These are phyloP conservation scores for Tricholomella constricta DNA, from an alignment of 768 basidiomycete species.

Conservation along the genomic window DNA sequence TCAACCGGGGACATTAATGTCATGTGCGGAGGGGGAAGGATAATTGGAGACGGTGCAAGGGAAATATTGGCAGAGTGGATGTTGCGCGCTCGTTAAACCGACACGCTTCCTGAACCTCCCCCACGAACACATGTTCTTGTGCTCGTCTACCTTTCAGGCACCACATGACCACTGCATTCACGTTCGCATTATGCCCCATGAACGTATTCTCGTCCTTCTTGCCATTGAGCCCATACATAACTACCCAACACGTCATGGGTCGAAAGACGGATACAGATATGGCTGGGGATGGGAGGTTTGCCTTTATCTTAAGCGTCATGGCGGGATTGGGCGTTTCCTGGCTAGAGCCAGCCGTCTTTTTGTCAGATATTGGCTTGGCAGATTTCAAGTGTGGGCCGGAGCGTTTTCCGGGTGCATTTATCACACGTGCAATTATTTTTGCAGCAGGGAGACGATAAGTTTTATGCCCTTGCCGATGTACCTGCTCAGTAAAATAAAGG, in stretches of 20 bases:
- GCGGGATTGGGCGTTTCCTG: neutral
- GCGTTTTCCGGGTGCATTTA: slow-evolving; percentile 37
- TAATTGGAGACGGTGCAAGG: slow-evolving; percentile 71
- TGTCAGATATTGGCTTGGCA: neutral
- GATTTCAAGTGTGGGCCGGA: too few relatives aligned
- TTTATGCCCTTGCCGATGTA: slow-evolving; percentile 26
- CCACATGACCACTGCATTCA: slow-evolving; percentile 21
- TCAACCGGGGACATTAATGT: slow-evolving; percentile 25
- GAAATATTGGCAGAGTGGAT: slow-evolving; percentile 71
- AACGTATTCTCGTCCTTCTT: slow-evolving; percentile 28
- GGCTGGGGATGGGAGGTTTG: slow-evolving; percentile 8
- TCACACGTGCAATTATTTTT: slow-evolving; percentile 51
- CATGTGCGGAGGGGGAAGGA: slow-evolving; percentile 54
- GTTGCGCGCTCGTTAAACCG: slow-evolving; percentile 45
- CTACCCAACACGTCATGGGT: slow-evolving; percentile 32
- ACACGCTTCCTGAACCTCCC: slow-evolving; percentile 33
- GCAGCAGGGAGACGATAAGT: slow-evolving; percentile 38
- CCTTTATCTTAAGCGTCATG: slow-evolving; percentile 7
- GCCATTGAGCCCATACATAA: slow-evolving; percentile 32
- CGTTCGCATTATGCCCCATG: slow-evolving; percentile 19
- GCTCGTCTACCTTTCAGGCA: neutral
- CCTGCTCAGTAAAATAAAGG: slow-evolving; percentile 16
- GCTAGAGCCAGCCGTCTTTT: neutral
- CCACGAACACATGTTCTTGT: slow-evolving; percentile 28
- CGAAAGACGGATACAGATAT: slow-evolving; percentile 19